Conservation (phyloP, 139 green algal genomes). For the Yamagishiella unicocca region DNA sequence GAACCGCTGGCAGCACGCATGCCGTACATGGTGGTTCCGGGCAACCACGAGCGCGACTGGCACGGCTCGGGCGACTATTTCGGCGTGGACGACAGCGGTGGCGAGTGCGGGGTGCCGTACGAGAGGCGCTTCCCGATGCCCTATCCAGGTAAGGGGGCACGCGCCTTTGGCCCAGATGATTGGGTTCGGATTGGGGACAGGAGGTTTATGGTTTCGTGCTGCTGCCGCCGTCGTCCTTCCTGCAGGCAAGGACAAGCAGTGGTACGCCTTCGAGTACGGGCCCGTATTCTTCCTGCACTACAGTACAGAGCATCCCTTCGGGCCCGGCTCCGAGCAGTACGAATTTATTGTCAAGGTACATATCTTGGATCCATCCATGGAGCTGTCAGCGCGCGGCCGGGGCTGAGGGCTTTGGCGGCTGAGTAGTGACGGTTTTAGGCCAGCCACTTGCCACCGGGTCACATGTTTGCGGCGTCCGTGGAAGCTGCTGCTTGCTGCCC, state of each 20-base stretch:
- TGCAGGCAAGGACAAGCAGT: slow-evolving; percentile 47
- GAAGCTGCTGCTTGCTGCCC: too few species aligned
- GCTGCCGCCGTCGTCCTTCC: not conserved
- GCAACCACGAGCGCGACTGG: slow-evolving; percentile 92
- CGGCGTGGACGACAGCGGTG: slow-evolving; percentile 62
- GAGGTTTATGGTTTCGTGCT: not conserved
- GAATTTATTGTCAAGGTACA: slow-evolving; percentile 44
- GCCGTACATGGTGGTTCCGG: slow-evolving; percentile 78
- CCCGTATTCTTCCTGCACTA: slow-evolving; percentile 87
- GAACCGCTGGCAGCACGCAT: slow-evolving; percentile 60
- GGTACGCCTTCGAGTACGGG: slow-evolving; percentile 86
- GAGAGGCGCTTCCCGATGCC: slow-evolving; percentile 73
- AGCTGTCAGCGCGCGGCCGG: too few species aligned
- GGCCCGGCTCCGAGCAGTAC: slow-evolving; percentile 57
- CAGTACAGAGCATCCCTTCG: slow-evolving; percentile 75
- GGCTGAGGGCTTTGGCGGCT: too few species aligned
- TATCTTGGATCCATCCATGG: too few species aligned
- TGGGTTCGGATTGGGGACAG: not conserved
- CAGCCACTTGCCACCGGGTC: too few species aligned
- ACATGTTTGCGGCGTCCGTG: too few species aligned
- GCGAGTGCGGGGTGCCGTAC: slow-evolving; percentile 83
- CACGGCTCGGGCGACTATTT: slow-evolving; percentile 65
- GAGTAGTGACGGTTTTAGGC: too few species aligned
- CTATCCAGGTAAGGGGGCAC: slow-evolving; percentile 20
- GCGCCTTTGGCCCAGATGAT: slow-evolving; percentile 22